A percentile compares a stretch with the other conserved stretches of the same genome.
Evolutionary conservation across 2,329 filamentous ascomycete genomes (phyloP).

Genomic region (Cercospora sp.): DNA sequence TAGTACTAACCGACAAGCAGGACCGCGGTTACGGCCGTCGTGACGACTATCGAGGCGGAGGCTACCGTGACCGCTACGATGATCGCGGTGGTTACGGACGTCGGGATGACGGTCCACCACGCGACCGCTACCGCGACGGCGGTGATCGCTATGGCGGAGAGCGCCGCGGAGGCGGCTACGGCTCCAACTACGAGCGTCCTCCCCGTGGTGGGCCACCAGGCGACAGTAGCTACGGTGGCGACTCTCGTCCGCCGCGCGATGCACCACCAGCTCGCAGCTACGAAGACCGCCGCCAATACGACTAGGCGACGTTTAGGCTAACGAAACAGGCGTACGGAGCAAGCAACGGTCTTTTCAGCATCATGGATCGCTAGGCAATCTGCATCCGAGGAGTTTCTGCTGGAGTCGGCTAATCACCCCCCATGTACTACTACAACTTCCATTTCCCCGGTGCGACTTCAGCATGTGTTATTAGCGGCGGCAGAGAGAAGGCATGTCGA

Average conservation of each 20-base stretch:
- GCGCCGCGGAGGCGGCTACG: slow-evolving; percentile 33
- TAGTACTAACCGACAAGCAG: slow-evolving; percentile 17
- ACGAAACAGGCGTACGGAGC: slow-evolving; percentile 30
- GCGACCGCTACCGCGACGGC: slow-evolving; percentile 25
- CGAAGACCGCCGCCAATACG: slow-evolving; percentile 39
- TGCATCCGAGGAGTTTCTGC: slow-evolving; percentile 32
- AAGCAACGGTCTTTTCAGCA: slow-evolving; percentile 21
- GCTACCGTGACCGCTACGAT: slow-evolving; percentile 60
- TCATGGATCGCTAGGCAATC: slow-evolving; percentile 27
- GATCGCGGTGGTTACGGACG: slow-evolving; percentile 64
- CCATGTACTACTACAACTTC: slow-evolving; percentile 35
- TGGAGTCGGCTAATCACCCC: slow-evolving; percentile 27
- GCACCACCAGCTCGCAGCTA: slow-evolving; percentile 38
- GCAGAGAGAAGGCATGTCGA: slow-evolving; percentile 24
- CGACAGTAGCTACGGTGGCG: slow-evolving; percentile 29
- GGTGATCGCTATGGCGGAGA: slow-evolving; percentile 48
- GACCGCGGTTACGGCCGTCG: slow-evolving; percentile 46
- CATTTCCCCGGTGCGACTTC: slow-evolving; percentile 38
- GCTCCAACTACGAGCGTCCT: slow-evolving; percentile 35
- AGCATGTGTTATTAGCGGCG: slow-evolving; percentile 38
- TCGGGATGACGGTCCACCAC: slow-evolving; percentile 52
- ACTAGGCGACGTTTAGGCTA: slow-evolving; percentile 34
- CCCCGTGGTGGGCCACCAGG: slow-evolving; percentile 35
- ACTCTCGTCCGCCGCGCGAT: slow-evolving; percentile 30
- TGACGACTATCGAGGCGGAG: slow-evolving; percentile 51